phyloP scores from a whole-genome alignment of 2,329 filamentous ascomycete species.

The Pyrenophora tritici-repentis region DNA sequence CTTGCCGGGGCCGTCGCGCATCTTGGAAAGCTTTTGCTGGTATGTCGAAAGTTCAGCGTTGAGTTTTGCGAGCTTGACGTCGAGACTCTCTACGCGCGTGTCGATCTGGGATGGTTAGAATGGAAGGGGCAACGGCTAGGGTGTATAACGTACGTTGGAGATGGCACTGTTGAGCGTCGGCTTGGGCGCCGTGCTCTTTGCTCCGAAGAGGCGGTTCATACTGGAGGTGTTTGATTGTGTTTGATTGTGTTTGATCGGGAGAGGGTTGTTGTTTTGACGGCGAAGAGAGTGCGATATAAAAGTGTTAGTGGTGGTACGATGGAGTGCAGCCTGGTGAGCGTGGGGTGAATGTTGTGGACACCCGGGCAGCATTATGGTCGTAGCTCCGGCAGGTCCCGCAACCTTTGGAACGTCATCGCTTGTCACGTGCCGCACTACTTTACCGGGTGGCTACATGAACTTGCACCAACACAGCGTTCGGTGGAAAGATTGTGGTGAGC shows the following conservation, averaged over 20 bases:
- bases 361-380: conserved; percentile 1
- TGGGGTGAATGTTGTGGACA: conserved; percentile 17
- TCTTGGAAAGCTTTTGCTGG: conserved; percentile 83
- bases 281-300: no score
- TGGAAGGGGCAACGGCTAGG: conserved; percentile 2
- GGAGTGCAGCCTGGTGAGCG: neutral
- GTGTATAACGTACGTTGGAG: conserved; percentile 64
- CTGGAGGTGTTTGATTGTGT: conserved; percentile 27
- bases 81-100: conserved; percentile 80
- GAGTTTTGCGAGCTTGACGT: conserved; percentile 91
- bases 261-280: no score
- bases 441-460: neutral
- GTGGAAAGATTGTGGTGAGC: no score
- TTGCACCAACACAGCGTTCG: neutral
- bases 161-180: conserved; percentile 86
- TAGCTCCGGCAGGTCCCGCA: conserved; percentile 15
- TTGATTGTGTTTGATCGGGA: no score
- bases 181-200: conserved; percentile 84
- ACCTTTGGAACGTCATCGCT: conserved; percentile 5
- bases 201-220: conserved; percentile 97
- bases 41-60: conserved; percentile 89
- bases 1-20: conserved; percentile 96
- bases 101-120: conserved; percentile 64
- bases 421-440: conserved; percentile 9
- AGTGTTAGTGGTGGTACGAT: neutral